phyloP scores from a whole-genome alignment of 345 rosid species.

The Bruguiera gymnorhiza region DNA sequence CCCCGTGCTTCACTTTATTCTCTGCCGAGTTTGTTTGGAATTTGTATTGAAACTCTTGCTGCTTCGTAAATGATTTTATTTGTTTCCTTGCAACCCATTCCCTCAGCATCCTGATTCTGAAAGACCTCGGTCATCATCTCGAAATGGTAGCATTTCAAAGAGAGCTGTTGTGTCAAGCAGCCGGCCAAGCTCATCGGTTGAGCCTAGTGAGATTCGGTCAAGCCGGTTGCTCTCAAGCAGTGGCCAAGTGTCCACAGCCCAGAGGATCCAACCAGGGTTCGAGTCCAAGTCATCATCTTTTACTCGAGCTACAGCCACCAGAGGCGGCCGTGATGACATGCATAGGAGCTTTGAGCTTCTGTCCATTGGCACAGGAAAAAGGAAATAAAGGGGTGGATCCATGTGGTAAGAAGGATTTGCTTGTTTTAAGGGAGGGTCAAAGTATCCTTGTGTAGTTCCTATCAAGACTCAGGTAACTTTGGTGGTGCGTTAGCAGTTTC shows the following conservation, averaged over 20 bases:
- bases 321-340: constrained; percentile 48
- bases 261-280: constrained; percentile 55
- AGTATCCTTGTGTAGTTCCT: constrained; percentile 1
- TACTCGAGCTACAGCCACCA: constrained; percentile 44
- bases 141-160: constrained; percentile 69
- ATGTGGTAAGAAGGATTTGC: constrained; percentile 9
- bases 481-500: not conserved
- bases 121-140: constrained; percentile 52
- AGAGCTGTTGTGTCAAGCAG: constrained; percentile 57
- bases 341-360: constrained; percentile 65
- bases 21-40: not conserved
- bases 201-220: constrained; percentile 62
- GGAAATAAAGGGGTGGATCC: constrained; percentile 11
- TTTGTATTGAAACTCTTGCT: constrained; percentile 1
- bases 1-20: not conserved
- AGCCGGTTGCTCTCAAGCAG: constrained; percentile 64
- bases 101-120: constrained; percentile 50
- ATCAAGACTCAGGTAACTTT: constrained; percentile 4
- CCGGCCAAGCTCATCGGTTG: constrained; percentile 70
- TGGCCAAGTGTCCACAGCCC: constrained; percentile 53
- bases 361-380: constrained; percentile 47
- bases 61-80: constrained; percentile 12
- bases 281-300: constrained; percentile 51
- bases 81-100: not conserved
- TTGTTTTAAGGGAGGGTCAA: constrained; percentile 10